These are phyloP conservation scores for Boletus pseudo-olivaceus DNA, from an alignment of 768 basidiomycete species.

Conservation along the genomic window DNA sequence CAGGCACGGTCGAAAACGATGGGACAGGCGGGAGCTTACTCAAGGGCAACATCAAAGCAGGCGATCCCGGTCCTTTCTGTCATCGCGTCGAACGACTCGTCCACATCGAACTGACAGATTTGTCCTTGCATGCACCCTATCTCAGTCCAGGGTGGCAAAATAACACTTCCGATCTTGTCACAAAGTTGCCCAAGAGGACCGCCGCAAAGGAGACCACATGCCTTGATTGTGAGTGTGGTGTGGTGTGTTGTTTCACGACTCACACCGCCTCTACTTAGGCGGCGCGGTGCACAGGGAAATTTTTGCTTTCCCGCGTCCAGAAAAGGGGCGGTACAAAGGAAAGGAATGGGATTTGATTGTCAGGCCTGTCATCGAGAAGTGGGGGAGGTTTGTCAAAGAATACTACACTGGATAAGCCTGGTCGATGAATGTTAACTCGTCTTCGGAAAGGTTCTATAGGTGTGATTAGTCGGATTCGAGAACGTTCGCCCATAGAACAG, in stretches of 20 bases:
- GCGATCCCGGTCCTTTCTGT: constrained; percentile 59
- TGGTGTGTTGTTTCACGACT: neutral
- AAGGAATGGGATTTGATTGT: constrained; percentile 76
- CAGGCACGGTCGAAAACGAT: constrained; percentile 46
- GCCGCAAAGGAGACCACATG: constrained; percentile 30
- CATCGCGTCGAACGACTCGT: constrained; percentile 77
- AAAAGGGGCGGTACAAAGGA: constrained; percentile 50
- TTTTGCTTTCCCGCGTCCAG: constrained; percentile 63
- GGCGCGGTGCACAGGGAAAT: constrained; percentile 71
- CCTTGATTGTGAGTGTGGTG: constrained; percentile 42
- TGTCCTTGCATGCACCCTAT: constrained; percentile 57
- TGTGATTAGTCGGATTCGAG: neutral
- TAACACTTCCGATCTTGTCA: constrained; percentile 28
- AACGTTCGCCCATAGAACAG: neutral
- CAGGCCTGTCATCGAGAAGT: constrained; percentile 71
- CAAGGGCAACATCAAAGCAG: constrained; percentile 62
- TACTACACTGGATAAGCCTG: constrained; percentile 25
- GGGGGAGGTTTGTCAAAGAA: constrained; percentile 61
- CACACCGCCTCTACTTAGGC: constrained; percentile 34
- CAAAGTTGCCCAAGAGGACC: constrained; percentile 16
- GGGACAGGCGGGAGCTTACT: constrained; percentile 45
- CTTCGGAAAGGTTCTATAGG: neutral
- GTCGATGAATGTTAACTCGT: neutral
- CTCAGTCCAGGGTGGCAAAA: constrained; percentile 48
- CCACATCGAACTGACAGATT: constrained; percentile 75